Conservation (phyloP, 2,329 filamentous ascomycete genomes). For the Cephalotrichum gorgonifer region DNA sequence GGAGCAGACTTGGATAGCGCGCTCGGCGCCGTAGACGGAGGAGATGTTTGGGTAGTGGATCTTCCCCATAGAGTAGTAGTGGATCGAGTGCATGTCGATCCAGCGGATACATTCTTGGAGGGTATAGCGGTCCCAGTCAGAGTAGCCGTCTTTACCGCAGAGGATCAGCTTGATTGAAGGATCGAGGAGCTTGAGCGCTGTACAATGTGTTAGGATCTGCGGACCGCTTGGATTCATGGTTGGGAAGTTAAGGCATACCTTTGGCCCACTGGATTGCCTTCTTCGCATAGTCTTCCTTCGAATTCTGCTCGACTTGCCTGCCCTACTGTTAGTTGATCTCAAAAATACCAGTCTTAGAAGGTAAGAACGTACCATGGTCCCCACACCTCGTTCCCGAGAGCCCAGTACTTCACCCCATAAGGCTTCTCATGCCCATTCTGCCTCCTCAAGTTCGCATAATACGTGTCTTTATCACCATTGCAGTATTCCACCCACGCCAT, state of each 20-base stretch:
- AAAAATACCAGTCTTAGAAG: too few species aligned
- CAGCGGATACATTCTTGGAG: conserved; percentile 49
- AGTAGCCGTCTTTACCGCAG: conserved; percentile 51
- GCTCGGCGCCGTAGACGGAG: conserved; percentile 50
- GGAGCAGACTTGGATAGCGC: conserved; percentile 53
- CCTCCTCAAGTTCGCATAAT: conserved; percentile 51
- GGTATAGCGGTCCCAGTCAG: conserved; percentile 53
- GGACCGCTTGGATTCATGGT: background rate
- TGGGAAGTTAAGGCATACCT: conserved; percentile 6
- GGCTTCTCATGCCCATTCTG: conserved; percentile 50
- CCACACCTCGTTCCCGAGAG: conserved; percentile 47
- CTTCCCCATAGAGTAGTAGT: conserved; percentile 36
- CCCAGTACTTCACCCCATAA: conserved; percentile 57
- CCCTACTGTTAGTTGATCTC: too few species aligned
- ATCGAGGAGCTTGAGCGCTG: conserved; percentile 44
- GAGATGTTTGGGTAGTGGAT: conserved; percentile 37
- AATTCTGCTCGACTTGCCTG: conserved; percentile 48
- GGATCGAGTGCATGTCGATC: conserved; percentile 59
- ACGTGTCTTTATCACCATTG: conserved; percentile 46
- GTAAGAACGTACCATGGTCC: conserved; percentile 6
- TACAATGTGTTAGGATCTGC: background rate
- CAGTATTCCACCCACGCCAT: conserved; percentile 56
- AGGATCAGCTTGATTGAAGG: conserved; percentile 51
- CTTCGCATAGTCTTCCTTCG: conserved; percentile 44
- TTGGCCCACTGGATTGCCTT: conserved; percentile 49